A percentile compares a stretch with the other conserved stretches of the same genome.
phyloP scores from a whole-genome alignment of 1,284 basidiomycete genomes.

The Golubevia sp. region DNA sequence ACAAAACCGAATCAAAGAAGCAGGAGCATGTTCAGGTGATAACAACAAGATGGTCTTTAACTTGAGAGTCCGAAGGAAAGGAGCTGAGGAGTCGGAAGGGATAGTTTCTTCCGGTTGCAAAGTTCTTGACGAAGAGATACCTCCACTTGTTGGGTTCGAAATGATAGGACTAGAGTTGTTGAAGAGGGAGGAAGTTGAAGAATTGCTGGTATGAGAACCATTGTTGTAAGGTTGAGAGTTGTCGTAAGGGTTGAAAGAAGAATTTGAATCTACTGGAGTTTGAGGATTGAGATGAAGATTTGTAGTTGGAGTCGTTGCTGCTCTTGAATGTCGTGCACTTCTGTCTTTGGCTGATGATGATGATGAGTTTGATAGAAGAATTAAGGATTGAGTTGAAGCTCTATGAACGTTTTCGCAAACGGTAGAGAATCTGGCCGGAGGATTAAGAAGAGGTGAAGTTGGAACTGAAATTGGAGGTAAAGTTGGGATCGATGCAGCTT shows the following conservation, averaged over 20 bases:
- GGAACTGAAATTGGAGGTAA: conserved; percentile 14
- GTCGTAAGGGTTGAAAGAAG: too few relatives aligned
- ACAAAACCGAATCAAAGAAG: conserved; percentile 27
- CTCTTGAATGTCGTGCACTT: not conserved
- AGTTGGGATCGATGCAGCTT: too few relatives aligned
- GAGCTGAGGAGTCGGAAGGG: not conserved
- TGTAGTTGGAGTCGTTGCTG: not conserved
- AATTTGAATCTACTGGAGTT: not conserved
- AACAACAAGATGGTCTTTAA: conserved; percentile 45
- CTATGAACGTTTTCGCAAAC: conserved; percentile 51
- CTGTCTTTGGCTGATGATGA: not conserved
- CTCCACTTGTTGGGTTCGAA: not conserved
- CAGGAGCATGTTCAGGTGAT: conserved; percentile 42
- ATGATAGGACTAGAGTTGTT: conserved; percentile 1
- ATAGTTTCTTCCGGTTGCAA: not conserved
- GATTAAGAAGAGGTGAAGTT: conserved; percentile 26
- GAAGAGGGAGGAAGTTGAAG: not conserved
- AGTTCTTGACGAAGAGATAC: not conserved
- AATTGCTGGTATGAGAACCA: not conserved
- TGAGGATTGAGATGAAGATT: not conserved
- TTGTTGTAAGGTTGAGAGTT: too few relatives aligned
- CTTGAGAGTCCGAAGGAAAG: conserved; percentile 22
- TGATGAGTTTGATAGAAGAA: not conserved
- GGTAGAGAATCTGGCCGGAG: conserved; percentile 36
- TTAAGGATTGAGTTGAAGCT: conserved; percentile 12